phyloP scores from a whole-genome alignment of 2,329 filamentous ascomycete genomes.

The Didymella sp. region DNA sequence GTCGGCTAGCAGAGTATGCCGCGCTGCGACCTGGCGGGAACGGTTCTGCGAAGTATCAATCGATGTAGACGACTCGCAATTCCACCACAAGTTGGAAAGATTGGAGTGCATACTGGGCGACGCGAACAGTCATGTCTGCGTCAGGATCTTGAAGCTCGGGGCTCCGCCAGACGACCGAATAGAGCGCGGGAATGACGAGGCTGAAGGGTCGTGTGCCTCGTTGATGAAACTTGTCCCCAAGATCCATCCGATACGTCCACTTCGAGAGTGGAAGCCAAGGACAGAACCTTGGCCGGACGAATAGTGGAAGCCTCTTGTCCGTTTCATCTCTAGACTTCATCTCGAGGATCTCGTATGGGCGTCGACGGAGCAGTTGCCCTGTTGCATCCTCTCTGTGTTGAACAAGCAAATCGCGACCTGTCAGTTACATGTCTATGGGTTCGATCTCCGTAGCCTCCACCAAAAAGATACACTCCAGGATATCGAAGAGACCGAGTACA shows the following conservation, averaged over 20 bases:
- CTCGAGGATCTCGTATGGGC: conserved; percentile 1
- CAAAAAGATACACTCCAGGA: conserved; percentile 1
- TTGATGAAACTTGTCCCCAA: neutral
- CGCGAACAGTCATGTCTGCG: neutral
- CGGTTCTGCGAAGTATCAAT: neutral
- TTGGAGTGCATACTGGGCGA: neutral
- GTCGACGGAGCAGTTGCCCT: neutral
- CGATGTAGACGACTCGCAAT: neutral
- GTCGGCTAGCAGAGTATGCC: neutral
- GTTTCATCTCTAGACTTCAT: neutral
- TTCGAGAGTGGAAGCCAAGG: conserved; percentile 2
- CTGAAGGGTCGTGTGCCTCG: neutral
- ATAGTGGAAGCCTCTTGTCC: neutral
- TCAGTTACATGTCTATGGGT: conserved; percentile 1
- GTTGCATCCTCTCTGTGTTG: conserved; percentile 4
- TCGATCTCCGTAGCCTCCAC: conserved; percentile 6
- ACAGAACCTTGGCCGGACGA: conserved; percentile 2
- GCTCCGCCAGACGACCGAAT: neutral
- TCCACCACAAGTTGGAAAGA: neutral
- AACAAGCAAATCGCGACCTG: neutral
- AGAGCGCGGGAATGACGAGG: neutral
- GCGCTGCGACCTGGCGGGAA: neutral
- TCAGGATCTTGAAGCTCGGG: neutral
- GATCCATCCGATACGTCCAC: neutral
- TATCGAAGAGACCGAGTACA: neutral